Conservation (phyloP, 2,329 filamentous ascomycete genomes). For the Xylariaceae sp. region DNA sequence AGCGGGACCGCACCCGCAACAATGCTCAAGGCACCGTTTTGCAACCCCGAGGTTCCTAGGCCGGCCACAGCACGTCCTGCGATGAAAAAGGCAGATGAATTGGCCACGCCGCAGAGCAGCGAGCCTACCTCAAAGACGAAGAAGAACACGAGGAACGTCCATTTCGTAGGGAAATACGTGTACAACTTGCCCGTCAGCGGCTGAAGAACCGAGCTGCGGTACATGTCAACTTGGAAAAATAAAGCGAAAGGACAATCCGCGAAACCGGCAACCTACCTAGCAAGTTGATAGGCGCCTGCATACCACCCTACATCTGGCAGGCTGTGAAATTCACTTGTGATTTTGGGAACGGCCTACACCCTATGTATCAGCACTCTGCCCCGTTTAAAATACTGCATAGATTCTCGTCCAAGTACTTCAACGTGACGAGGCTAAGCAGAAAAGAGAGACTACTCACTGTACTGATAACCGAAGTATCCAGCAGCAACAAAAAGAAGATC, state of each 20-base stretch:
- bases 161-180: conserved; percentile 47
- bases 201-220: conserved; percentile 53
- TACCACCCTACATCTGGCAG: conserved; percentile 63
- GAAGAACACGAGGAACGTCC: conserved; percentile 50
- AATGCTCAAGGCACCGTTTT: conserved; percentile 59
- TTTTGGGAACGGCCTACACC: conserved; percentile 51
- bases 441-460: conserved; percentile 46
- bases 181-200: conserved; percentile 60
- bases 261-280: conserved; percentile 46
- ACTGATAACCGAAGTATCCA: conserved; percentile 60
- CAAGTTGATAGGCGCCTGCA: conserved; percentile 54
- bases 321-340: conserved; percentile 57
- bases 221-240: conserved; percentile 26
- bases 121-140: conserved; percentile 62
- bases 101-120: conserved; percentile 57
- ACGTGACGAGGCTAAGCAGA: neutral
- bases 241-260: conserved; percentile 34
- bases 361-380: conserved; percentile 2
- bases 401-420: neutral
- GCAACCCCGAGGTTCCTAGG: conserved; percentile 56
- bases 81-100: conserved; percentile 58
- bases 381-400: neutral
- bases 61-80: conserved; percentile 61
- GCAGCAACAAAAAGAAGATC: conserved; percentile 50
- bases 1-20: conserved; percentile 49